Base-by-base conservation (phyloP, 1,284 basidiomycete species). In the Acaromyces ingoldii region DNA sequence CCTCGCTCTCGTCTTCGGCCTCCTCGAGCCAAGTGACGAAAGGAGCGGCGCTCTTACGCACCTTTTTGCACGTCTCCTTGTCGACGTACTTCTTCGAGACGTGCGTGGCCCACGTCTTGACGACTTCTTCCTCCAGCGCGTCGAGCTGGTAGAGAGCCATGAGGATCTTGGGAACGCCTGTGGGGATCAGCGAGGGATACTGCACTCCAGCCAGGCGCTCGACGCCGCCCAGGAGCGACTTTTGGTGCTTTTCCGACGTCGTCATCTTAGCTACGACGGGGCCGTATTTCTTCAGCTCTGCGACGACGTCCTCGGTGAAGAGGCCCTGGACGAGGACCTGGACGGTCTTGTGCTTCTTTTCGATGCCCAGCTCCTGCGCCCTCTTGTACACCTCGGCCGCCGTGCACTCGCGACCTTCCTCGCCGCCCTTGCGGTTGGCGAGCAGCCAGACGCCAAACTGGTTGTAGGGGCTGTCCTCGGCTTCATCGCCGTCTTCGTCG, bases 81-180 rank as follows among this genome's bases (percentile, higher is more conserved):
- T 93, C 89, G 53, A 93, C 90, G 75, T 95, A 97, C 81, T 98
- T 73, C 81, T 90, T 95, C 78, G 87, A 89, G 67, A 95, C 91
- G 72, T 97, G 93, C 5, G 89, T 96, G 28, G 91, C 92, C 92
- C 92, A 98, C 63, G 91, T 85, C 45, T 82, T 84, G 59, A 91
- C 81, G 15, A 95, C 82, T 26, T 91, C 91, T 76, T 99, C 93
- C 17, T 96, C 91, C 41, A 99, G 79, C 19, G 96, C 80, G 67
- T 98, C 93, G 43, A 81, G 82, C 78, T 98, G 92, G 78, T 97
- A 99, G 64, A 95, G 82, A 10, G 78, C 84, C 93, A 98, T 97
- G 60, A 99, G 82, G 60, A 95, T 85, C 79, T 97, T 97, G 40
- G 91, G 90, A 6, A 91, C 82, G 36, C 72, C 72, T 57, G 62